A percentile compares a stretch with the other conserved stretches of the same genome.
phyloP scores from a whole-genome alignment of 2,329 filamentous ascomycete species.

The Diaporthe australafricana region DNA sequence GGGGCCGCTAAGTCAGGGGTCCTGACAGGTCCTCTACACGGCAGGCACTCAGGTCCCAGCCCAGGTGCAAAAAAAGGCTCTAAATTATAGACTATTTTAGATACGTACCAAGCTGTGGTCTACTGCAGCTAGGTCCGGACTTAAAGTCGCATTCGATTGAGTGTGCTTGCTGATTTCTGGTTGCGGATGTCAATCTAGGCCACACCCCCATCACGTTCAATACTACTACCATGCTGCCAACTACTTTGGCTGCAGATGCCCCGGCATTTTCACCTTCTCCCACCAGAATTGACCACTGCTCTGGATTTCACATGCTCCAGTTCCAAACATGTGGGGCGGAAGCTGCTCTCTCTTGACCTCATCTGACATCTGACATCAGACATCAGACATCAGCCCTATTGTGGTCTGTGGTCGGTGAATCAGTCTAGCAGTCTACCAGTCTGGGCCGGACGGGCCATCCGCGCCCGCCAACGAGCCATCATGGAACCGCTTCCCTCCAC shows the following conservation, averaged over 20 bases:
- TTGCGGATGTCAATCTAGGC: conserved; percentile 20
- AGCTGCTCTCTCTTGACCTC: conserved; percentile 20
- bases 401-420: conserved; percentile 7
- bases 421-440: conserved; percentile 37
- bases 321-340: conserved; percentile 29
- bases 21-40: conserved; percentile 1
- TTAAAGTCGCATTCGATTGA: conserved; percentile 7
- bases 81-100: not conserved
- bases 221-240: conserved; percentile 18
- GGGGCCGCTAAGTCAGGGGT: conserved; percentile 28
- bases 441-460: conserved; percentile 2
- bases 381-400: conserved; percentile 31
- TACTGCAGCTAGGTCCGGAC: not conserved
- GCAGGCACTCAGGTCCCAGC: not conserved
- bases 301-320: not conserved
- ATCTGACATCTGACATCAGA: conserved; percentile 14
- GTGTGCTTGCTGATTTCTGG: conserved; percentile 6
- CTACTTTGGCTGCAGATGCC: conserved; percentile 13
- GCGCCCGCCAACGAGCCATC: conserved; percentile 19
- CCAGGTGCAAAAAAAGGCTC: too few relatives aligned
- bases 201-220: not conserved
- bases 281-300: conserved; percentile 14
- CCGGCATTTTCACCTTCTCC: conserved; percentile 11
- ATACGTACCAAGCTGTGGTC: not conserved
- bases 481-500: conserved; percentile 33